Evolutionary conservation across 2,329 filamentous ascomycete species (phyloP), one percentile per base, ranked within the genome.

Genomic region (Diaporthe eres): DNA sequence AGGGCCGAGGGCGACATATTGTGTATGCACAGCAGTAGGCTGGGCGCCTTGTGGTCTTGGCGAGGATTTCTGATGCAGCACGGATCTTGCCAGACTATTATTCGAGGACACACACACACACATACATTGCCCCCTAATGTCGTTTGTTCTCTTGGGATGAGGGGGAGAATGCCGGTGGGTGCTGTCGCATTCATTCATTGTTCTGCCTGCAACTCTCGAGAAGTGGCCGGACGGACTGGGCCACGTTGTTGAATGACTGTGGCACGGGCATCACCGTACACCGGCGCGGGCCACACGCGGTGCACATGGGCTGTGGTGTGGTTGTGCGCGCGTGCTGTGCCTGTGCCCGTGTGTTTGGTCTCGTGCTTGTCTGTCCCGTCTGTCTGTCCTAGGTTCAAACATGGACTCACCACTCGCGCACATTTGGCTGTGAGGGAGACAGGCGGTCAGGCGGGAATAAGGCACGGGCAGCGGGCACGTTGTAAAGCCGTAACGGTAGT

Each of bases 51-150:
- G 61, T 34, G 15, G 61, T 28, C 61, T 65, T 65, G 61, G 61
- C 61, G 61, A 65, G 61, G 42, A 49, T 65, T 65, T 65, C 19
- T 65, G 61, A 65, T n/a, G 61, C 61, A 65, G 42, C 42, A 49
- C 61, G 17, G 42, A 47, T 47, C 10, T 47, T 65, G 4, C 42
- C 25, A 49, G 42, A 25, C 34, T 19, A 22, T 44, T 63, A 44
- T 28, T 63, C 60, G 60, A 63, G 60, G 25, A 31, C 39, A 31
- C 15, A 19, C 37, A 19, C 37, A 19, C n/a, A 57, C 28, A 57
- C 12, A 31, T 31, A 34, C 28, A 34, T 58, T 58, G 55, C 25
- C 17, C 60, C 42, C 42, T 49, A 49, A 49, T 65, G 37, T 65
- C 42, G 42, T 65, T 17, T 65, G 25, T n/a, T 22, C 61, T n/a